These are phyloP conservation scores for Saccharomyces mikatae DNA, from an alignment of 805 yeast genomes.

Conservation along the genomic window DNA sequence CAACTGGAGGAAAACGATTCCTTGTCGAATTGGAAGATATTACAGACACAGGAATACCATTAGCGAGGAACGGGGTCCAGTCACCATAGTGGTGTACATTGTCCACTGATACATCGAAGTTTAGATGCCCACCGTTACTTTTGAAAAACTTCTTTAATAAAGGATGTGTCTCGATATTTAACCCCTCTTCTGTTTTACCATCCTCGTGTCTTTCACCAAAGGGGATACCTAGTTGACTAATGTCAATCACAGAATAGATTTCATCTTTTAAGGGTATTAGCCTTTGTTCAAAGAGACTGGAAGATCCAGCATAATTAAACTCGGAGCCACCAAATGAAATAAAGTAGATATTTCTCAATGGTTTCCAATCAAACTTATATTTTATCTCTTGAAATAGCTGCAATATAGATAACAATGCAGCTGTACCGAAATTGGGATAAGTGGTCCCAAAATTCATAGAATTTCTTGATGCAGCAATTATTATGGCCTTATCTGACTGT, in stretches of 20 bases:
- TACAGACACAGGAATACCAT: conserved; percentile 39
- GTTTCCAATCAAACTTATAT: conserved; percentile 63
- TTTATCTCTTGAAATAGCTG: conserved; percentile 58
- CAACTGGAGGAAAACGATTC: conserved; percentile 44
- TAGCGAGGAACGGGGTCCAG: conserved; percentile 52
- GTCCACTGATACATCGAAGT: conserved; percentile 11
- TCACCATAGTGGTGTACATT: conserved; percentile 41
- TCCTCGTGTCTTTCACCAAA: conserved; percentile 37
- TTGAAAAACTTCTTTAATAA: conserved; percentile 41
- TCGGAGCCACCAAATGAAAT: conserved; percentile 74
- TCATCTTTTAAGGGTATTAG: conserved; percentile 44
- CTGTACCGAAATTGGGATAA: conserved; percentile 64
- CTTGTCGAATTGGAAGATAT: conserved; percentile 11
- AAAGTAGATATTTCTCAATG: conserved; percentile 74
- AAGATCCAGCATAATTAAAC: conserved; percentile 72
- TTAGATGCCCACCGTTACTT: conserved; percentile 11
- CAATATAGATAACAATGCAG: conserved; percentile 58
- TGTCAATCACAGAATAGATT: conserved; percentile 63
- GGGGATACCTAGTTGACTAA: conserved; percentile 41
- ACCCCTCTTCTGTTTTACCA: conserved; percentile 7
- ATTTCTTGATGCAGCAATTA: conserved; percentile 78
- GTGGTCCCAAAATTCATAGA: conserved; percentile 64
- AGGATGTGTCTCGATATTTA: conserved; percentile 57
- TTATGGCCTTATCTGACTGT: conserved; percentile 58
- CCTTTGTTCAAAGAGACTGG: conserved; percentile 60